These are phyloP conservation scores for Yarrowia sp. DNA, from an alignment of 805 yeast genomes.

Conservation along the genomic window DNA sequence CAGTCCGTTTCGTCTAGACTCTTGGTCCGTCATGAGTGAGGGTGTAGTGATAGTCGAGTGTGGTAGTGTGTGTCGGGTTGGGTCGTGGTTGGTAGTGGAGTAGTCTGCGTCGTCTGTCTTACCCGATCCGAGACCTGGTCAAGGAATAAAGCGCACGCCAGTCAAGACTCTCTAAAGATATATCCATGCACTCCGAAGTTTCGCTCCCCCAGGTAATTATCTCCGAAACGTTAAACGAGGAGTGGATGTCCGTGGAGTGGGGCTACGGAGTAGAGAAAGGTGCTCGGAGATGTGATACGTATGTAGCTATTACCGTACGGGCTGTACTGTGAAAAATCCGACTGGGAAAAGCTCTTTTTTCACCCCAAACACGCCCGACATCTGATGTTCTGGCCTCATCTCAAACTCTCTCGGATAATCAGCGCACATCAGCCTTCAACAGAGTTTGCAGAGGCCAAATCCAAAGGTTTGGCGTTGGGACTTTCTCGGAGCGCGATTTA, in stretches of 20 bases:
- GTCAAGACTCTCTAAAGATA: conserved; percentile 20
- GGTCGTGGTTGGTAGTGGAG: neutral
- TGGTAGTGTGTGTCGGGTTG: neutral
- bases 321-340: too few species aligned
- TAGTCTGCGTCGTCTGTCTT: neutral
- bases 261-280: neutral
- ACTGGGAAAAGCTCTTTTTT: neutral
- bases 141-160: conserved; percentile 14
- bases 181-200: conserved; percentile 22
- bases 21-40: conserved; percentile 11
- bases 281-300: too few species aligned
- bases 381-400: neutral
- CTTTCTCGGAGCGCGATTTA: conserved; percentile 25
- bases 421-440: conserved; percentile 20
- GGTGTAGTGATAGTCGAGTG: neutral
- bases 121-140: conserved; percentile 18
- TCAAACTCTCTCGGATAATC: conserved; percentile 22
- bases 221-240: conserved; percentile 17
- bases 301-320: too few species aligned
- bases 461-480: neutral
- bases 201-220: conserved; percentile 24
- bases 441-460: neutral
- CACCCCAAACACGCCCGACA: neutral
- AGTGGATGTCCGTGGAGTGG: neutral
- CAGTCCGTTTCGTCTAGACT: conserved; percentile 4